Base-by-base conservation (phyloP, 2,329 filamentous ascomycete genomes). In the Furcasterigmium sp. region DNA sequence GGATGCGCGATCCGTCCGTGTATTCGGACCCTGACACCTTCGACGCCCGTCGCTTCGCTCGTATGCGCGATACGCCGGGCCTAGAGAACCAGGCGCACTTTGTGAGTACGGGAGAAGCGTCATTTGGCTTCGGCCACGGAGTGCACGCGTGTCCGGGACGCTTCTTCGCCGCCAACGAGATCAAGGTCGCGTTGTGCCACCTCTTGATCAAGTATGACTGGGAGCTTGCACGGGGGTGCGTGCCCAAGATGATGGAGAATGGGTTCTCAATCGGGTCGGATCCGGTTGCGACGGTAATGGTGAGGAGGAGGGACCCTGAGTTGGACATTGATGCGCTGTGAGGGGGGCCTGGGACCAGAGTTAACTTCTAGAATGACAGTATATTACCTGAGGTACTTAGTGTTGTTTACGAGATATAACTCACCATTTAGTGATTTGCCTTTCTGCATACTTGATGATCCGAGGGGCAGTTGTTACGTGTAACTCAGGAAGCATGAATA, bases 121-220 rank as follows among this genome's bases (percentile, higher is more conserved):
- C 54, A 41, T 52, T 64, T 30, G 59, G 59, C 21, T 68, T 67
- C 43, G 64, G 65, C 2, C 59, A 63, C 2, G 64, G 64, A 6
- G 55, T 56, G 37, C 62, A 68, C 44, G 63, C 64, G 5, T 68
- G 65, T 44, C 67, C 66, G 0, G 68, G 68, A 1, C 58, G 67
- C 1, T 71, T 71, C 63, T 71, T 71, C 46, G 68, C 68, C 6
- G 56, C 56, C 36, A 63, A 68, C 50, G 65, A 70, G 57, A 66
- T 71, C 56, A 72, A 72, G 52, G 52, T 70, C 45, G 60, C 70
- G 18, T 47, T 72, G 9, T 61, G 63, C 1, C 54, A 65, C 42
- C 53, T 67, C 4, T 50, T 72, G 35, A 64, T 72, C 3, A 63
- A 58, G 25, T 69, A 69, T 47, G 67, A 72, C 42, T 51, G 50